These are phyloP conservation scores for Vaccinium myrtillus DNA, from an alignment of 148 eudicot genomes.

Conservation along the genomic window DNA sequence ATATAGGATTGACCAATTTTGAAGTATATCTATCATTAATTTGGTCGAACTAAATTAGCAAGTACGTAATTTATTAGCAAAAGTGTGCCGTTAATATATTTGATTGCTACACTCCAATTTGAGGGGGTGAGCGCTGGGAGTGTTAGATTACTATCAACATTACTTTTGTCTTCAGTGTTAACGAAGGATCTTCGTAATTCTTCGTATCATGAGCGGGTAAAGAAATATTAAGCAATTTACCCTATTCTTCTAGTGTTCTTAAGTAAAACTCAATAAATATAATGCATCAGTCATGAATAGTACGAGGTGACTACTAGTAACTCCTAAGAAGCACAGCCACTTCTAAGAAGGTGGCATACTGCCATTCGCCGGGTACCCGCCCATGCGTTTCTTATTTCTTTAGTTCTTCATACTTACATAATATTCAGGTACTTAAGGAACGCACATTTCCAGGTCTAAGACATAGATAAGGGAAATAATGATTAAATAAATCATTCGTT, in stretches of 20 bases:
- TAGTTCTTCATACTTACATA: background rate
- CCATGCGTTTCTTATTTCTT: background rate
- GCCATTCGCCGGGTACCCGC: background rate
- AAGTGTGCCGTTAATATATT: too few relatives aligned
- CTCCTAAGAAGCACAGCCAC: background rate
- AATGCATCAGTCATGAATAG: background rate
- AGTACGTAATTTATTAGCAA: too few relatives aligned
- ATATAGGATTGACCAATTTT: too few relatives aligned
- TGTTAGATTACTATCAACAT: too few relatives aligned
- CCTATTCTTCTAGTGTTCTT: background rate
- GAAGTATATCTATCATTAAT: too few relatives aligned
- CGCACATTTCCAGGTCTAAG: constrained; percentile 2
- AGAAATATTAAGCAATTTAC: background rate
- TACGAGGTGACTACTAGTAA: background rate
- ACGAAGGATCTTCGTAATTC: background rate
- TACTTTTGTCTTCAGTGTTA: too few relatives aligned
- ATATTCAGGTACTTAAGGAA: background rate
- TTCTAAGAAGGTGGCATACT: background rate
- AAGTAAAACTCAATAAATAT: background rate
- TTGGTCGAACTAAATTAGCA: too few relatives aligned
- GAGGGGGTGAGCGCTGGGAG: too few relatives aligned
- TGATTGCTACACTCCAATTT: too few relatives aligned
- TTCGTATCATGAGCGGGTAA: background rate
- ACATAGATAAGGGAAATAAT: background rate
- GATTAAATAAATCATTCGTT: background rate